These are phyloP conservation scores for Salvia hispanica DNA, from an alignment of 257 asterid species.

Conservation along the genomic window DNA sequence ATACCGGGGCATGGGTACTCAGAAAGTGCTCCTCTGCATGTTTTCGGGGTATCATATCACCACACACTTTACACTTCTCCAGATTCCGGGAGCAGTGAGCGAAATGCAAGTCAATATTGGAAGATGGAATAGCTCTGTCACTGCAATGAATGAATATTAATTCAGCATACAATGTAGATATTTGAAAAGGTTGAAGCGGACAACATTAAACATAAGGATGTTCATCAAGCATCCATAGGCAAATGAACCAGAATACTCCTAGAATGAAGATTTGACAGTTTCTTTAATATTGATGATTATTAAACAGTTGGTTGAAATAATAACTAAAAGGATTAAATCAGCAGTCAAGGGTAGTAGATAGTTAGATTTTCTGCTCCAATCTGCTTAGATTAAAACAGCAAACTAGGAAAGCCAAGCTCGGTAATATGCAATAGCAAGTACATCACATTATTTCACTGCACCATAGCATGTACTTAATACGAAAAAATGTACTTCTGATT, in stretches of 20 bases:
- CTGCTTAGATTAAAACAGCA: background rate
- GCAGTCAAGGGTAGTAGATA: background rate
- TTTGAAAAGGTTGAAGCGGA: background rate
- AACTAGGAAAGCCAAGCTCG: conserved; percentile 15
- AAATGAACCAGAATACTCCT: conserved; percentile 8
- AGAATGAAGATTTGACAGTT: conserved; percentile 6
- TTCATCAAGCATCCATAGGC: conserved; percentile 13
- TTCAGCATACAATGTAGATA: conserved; percentile 23
- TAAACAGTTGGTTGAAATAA: conserved; percentile 8
- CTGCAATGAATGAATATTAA: conserved; percentile 45
- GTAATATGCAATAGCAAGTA: background rate
- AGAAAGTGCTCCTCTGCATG: conserved; percentile 84
- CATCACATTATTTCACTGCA: conserved; percentile 1
- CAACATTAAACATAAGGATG: background rate
- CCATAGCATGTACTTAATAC: background rate
- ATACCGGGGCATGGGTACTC: conserved; percentile 95
- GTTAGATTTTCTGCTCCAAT: conserved; percentile 1
- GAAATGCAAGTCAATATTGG: conserved; percentile 85
- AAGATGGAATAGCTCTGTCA: conserved; percentile 80
- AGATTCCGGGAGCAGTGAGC: conserved; percentile 96
- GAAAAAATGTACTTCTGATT: background rate
- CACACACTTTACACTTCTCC: conserved; percentile 92
- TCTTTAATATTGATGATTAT: conserved; percentile 3
- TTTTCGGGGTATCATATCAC: conserved; percentile 87
- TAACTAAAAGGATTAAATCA: conserved; percentile 3